phyloP scores from a whole-genome alignment of 75 land plant species.

The Sequoia sempervirens region DNA sequence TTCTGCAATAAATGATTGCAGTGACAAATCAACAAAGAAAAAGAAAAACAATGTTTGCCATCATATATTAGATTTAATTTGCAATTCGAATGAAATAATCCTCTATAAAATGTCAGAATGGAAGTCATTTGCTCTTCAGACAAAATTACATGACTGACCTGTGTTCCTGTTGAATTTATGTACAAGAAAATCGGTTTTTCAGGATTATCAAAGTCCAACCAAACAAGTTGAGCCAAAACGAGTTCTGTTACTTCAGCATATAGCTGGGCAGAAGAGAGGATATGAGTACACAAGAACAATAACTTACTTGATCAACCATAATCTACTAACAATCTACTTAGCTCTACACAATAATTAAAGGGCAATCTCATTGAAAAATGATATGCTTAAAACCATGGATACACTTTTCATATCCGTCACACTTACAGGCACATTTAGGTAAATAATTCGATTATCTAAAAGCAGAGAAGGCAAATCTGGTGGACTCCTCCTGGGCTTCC shows the following conservation, averaged over 20 bases:
- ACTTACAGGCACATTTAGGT: constrained; percentile 86
- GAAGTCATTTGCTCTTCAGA: background rate
- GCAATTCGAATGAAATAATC: background rate
- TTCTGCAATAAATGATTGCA: constrained; percentile 38
- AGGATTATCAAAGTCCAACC: constrained; percentile 72
- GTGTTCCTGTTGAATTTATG: constrained; percentile 89
- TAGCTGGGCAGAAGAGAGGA: constrained; percentile 40
- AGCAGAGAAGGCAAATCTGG: constrained; percentile 96
- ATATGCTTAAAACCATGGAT: background rate
- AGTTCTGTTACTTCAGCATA: constrained; percentile 96
- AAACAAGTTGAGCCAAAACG: constrained; percentile 78
- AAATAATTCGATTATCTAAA: constrained; percentile 76
- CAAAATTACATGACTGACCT: constrained; percentile 30
- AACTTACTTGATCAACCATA: background rate
- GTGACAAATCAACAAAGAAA: background rate
- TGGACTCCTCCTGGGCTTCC: constrained; percentile 68
- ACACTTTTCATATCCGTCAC: background rate
- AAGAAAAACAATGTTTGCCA: background rate
- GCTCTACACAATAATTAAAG: background rate
- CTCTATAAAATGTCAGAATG: background rate
- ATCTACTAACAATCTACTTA: background rate
- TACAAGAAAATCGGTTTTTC: constrained; percentile 83
- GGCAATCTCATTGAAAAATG: background rate
- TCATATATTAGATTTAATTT: background rate
- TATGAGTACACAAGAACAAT: background rate